These are phyloP conservation scores for Beauveria varroae DNA, from an alignment of 2,329 filamentous ascomycete genomes.

Conservation along the genomic window DNA sequence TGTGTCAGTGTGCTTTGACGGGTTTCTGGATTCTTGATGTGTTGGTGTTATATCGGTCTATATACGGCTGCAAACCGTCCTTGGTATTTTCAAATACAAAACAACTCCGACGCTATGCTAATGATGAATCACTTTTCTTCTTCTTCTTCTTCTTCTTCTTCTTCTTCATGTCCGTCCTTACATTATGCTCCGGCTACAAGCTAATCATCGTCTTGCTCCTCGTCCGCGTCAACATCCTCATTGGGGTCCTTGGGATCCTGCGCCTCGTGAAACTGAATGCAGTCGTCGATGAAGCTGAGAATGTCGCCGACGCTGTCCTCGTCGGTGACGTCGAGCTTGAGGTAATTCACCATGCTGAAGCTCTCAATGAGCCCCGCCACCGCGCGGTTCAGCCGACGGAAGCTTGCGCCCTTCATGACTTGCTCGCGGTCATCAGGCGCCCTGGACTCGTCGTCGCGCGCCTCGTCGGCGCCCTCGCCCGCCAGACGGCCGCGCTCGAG, in stretches of 20 bases:
- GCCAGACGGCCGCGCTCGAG: constrained; percentile 39
- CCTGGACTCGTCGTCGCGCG: constrained; percentile 43
- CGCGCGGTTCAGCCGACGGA: constrained; percentile 75
- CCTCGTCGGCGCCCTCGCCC: constrained; percentile 24
- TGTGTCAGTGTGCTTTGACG: neutral
- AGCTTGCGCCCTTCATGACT: constrained; percentile 74
- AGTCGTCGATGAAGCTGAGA: constrained; percentile 88
- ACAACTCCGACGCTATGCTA: constrained; percentile 39
- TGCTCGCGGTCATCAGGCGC: constrained; percentile 60
- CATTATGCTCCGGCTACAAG: neutral
- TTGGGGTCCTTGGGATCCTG: constrained; percentile 82
- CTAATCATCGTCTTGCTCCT: constrained; percentile 27
- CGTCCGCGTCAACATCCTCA: constrained; percentile 43
- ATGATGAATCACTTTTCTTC: constrained; percentile 5
- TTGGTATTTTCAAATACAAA: constrained; percentile 12
- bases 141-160: neutral
- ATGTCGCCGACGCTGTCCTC: constrained; percentile 84
- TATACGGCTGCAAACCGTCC: neutral
- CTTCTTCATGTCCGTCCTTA: neutral
- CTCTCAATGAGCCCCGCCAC: constrained; percentile 90
- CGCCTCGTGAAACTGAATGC: constrained; percentile 86
- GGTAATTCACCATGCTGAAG: constrained; percentile 95
- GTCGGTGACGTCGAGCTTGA: constrained; percentile 81
- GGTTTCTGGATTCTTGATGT: constrained; percentile 4
- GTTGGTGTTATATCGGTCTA: neutral